Conservation (phyloP, 1,139 yeast genomes). For the Candida smagusa region DNA sequence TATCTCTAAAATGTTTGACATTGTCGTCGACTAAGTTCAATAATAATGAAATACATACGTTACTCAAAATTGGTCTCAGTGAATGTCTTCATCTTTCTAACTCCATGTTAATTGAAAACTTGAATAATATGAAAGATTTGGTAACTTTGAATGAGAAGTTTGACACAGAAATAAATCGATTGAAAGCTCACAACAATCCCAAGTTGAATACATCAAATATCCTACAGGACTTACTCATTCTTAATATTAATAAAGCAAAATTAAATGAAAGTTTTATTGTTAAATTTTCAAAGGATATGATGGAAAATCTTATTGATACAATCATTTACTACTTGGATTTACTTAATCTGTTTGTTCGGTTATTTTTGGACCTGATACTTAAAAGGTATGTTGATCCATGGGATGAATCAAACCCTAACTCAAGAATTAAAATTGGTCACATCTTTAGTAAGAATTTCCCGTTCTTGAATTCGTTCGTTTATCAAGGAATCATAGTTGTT, state of each 20-base stretch:
- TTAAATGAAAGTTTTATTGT: slow-evolving; percentile 50
- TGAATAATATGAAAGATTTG: slow-evolving; percentile 40
- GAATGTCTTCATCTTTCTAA: slow-evolving; percentile 50
- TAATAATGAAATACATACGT: slow-evolving; percentile 25
- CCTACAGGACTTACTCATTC: slow-evolving; percentile 41
- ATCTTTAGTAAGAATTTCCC: slow-evolving; percentile 40
- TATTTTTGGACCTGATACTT: slow-evolving; percentile 17
- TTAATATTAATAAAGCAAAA: slow-evolving; percentile 50
- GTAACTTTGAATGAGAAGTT: slow-evolving; percentile 38
- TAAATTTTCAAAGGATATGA: slow-evolving; percentile 31
- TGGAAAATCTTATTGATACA: slow-evolving; percentile 34
- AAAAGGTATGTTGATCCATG: slow-evolving; percentile 13
- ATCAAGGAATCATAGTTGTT: slow-evolving; percentile 51
- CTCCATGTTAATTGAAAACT: slow-evolving; percentile 51
- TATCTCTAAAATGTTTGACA: slow-evolving; percentile 24
- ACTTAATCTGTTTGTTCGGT: slow-evolving; percentile 23
- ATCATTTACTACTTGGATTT: slow-evolving; percentile 38
- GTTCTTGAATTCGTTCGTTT: slow-evolving; percentile 46
- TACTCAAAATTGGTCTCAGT: slow-evolving; percentile 44
- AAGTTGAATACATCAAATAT: slow-evolving; percentile 35
- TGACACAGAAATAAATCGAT: slow-evolving; percentile 36
- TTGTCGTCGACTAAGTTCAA: slow-evolving; percentile 18
- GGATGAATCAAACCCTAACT: slow-evolving; percentile 5
- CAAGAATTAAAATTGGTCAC: slow-evolving; percentile 28
- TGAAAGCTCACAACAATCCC: slow-evolving; percentile 20